Percentiles rank a stretch among this genome's conserved stretches.
Evolutionary conservation across 202 grass and related monocot genomes (phyloP).

Genomic region (Miscanthus sacchariflorus): DNA sequence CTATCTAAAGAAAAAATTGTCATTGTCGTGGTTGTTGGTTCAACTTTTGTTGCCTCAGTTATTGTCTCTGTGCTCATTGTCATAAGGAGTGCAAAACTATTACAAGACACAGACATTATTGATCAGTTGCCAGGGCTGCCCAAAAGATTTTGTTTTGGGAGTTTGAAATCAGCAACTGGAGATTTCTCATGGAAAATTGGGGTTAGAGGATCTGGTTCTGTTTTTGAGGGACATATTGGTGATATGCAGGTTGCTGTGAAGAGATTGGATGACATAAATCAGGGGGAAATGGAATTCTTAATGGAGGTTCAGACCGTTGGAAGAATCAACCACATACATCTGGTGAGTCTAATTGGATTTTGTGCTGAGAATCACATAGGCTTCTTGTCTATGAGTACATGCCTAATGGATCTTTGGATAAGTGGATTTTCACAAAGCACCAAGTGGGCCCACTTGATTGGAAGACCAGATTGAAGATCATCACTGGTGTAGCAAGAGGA

Average conservation of each 20-base stretch:
- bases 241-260: constrained; percentile 57
- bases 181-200: constrained; percentile 55
- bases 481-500: constrained; percentile 51
- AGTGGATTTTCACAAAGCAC: constrained; percentile 45
- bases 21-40: constrained; percentile 13
- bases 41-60: constrained; percentile 34
- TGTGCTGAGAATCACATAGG: constrained; percentile 53
- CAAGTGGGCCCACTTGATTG: constrained; percentile 45
- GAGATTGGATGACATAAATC: constrained; percentile 49
- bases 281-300: constrained; percentile 51
- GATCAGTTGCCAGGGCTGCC: constrained; percentile 45
- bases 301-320: constrained; percentile 65
- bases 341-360: constrained; percentile 63
- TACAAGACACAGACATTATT: constrained; percentile 31
- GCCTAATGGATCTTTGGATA: constrained; percentile 62
- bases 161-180: constrained; percentile 49
- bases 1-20: constrained; percentile 9
- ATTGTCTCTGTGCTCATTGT: constrained; percentile 1
- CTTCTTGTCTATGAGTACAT: constrained; percentile 76
- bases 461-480: constrained; percentile 53
- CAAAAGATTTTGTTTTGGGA: constrained; percentile 47
- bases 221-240: constrained; percentile 52
- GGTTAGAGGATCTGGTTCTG: constrained; percentile 56
- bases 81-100: neutral
- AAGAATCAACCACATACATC: constrained; percentile 57